A percentile compares a stretch with the other conserved stretches of the same genome.
Evolutionary conservation across 257 asterid species (phyloP).

Genomic region (Scutellaria baicalensis): DNA sequence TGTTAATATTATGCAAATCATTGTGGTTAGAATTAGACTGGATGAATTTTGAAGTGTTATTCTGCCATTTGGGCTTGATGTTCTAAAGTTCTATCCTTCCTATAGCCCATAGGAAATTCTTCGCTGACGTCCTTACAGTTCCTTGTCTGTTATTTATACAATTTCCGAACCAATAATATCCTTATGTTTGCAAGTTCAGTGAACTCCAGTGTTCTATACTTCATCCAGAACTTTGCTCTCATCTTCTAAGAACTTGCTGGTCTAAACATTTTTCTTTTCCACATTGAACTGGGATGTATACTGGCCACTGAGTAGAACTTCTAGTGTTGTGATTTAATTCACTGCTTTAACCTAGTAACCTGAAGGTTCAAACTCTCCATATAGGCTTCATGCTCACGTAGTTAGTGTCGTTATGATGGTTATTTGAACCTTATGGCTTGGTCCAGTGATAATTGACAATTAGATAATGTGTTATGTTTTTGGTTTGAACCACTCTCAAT

Average conservation of each 20-base stretch:
- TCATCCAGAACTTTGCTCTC: background rate
- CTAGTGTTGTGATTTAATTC: background rate
- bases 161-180: background rate
- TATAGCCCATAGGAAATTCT: background rate
- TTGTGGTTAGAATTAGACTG: background rate
- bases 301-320: background rate
- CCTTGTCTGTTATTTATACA: background rate
- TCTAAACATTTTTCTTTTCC: background rate
- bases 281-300: background rate
- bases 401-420: background rate
- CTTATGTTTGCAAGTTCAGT: background rate
- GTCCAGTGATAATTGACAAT: background rate
- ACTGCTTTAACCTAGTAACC: background rate
- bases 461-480: background rate
- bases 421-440: background rate
- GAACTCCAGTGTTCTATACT: background rate
- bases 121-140: background rate
- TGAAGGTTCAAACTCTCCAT: background rate
- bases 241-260: background rate
- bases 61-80: constrained; percentile 21
- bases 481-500: background rate
- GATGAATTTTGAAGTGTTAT: background rate
- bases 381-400: background rate
- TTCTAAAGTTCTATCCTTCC: background rate
- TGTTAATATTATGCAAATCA: constrained; percentile 1